A percentile compares a stretch with the other conserved stretches of the same genome.
Conservation (phyloP, 2,329 filamentous ascomycete genomes). For the Trichoderma sp. region DNA sequence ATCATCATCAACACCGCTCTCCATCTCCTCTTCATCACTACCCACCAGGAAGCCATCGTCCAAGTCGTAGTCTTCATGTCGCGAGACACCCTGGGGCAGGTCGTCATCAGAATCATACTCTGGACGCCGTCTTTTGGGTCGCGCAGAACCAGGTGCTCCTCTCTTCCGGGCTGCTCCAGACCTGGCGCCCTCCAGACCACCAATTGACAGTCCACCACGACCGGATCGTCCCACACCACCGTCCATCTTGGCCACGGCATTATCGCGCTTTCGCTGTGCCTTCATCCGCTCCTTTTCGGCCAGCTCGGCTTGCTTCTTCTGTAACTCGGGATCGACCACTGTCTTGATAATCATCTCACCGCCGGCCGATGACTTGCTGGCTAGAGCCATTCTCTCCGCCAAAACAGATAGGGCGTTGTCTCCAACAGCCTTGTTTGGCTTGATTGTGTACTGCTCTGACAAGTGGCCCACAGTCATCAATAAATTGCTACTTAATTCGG, state of each 20-base stretch:
- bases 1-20: constrained; percentile 64
- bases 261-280: constrained; percentile 66
- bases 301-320: constrained; percentile 71
- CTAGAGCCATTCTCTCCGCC: constrained; percentile 66
- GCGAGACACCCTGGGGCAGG: constrained; percentile 59
- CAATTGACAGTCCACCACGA: constrained; percentile 63
- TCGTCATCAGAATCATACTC: constrained; percentile 81
- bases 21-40: constrained; percentile 71
- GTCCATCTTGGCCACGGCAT: constrained; percentile 64
- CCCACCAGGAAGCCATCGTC: constrained; percentile 77
- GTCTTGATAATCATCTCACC: constrained; percentile 69
- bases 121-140: constrained; percentile 55
- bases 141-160: constrained; percentile 50
- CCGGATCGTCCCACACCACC: constrained; percentile 55
- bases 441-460: constrained; percentile 69
- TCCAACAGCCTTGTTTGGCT: constrained; percentile 65
- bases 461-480: constrained; percentile 75
- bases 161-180: constrained; percentile 54
- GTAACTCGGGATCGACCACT: constrained; percentile 72
- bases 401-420: constrained; percentile 72
- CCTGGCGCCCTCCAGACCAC: constrained; percentile 66
- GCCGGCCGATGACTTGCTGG: constrained; percentile 56
- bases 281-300: constrained; percentile 74
- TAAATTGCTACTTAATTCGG: constrained; percentile 66
- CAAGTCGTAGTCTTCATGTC: constrained; percentile 75